Percentiles rank a stretch among this genome's conserved stretches.
Evolutionary conservation across 2,329 filamentous ascomycete species (phyloP).

Genomic region (Saccharata proteae): DNA sequence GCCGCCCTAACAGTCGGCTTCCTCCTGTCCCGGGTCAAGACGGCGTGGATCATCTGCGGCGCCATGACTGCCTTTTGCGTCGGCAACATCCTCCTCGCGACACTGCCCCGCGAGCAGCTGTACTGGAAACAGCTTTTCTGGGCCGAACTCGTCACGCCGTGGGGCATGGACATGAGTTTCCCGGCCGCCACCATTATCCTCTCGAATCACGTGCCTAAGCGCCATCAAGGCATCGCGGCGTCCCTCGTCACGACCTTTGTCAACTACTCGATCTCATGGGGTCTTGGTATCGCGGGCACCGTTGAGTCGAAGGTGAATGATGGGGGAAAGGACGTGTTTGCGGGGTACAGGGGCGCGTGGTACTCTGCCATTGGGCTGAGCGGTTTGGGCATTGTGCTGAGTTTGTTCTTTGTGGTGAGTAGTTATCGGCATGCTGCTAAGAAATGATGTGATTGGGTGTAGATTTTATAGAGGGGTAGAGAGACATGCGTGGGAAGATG

Average conservation of each 20-base stretch:
- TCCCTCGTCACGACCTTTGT: conserved; percentile 29
- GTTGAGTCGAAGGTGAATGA: conserved; percentile 28
- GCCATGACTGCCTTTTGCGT: conserved; percentile 19
- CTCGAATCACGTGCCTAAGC: conserved; percentile 23
- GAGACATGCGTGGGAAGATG: no score
- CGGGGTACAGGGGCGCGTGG: conserved; percentile 26
- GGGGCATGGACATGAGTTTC: conserved; percentile 32
- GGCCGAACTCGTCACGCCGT: conserved; percentile 19
- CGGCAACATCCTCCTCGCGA: conserved; percentile 29
- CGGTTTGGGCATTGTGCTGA: conserved; percentile 16
- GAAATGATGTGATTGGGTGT: conserved; percentile 1
- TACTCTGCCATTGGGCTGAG: conserved; percentile 27
- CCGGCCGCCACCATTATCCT: conserved; percentile 29
- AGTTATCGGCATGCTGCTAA: conserved; percentile 8
- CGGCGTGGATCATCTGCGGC: conserved; percentile 20
- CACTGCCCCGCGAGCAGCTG: conserved; percentile 25
- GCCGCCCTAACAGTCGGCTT: conserved; percentile 21
- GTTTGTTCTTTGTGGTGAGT: conserved; percentile 16
- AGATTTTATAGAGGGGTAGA: background rate
- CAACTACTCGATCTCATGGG: conserved; percentile 31
- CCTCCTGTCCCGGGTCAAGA: conserved; percentile 18
- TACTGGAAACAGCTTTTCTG: conserved; percentile 32
- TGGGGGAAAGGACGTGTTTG: conserved; percentile 21
- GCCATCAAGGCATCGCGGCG: conserved; percentile 31
- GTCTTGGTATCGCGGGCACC: conserved; percentile 31